Base-by-base conservation (phyloP, 345 rosid genomes). In the Lepidium sativum region DNA sequence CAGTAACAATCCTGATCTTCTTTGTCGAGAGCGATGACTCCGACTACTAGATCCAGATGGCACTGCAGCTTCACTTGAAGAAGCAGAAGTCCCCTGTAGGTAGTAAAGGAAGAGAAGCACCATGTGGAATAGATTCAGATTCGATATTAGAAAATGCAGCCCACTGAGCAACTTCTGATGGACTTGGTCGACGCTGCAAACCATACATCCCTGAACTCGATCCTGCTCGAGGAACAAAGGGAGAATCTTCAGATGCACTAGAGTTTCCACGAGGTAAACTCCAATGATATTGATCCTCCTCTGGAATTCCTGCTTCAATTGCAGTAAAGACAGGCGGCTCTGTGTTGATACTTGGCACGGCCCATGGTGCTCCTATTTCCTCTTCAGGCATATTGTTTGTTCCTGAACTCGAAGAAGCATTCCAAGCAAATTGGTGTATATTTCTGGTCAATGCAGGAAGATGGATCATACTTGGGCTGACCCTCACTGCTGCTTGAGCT, bases 141-240 rank as follows among this genome's bases (percentile, higher is more conserved):
- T 80, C 88, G 10, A 61, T 12, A 29, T 75, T 70, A 18, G 92
- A 87, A 77, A 83, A 85, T 60, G 85, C 70, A 63, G 91, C 78
- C 95, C 95, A 81, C n/a, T 88, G 85, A 68, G 83, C 68, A 70
- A 81, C 77, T 60, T 88, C 96, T 16, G 86, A 38, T 60, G 55
- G 58, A 69, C 82, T 73, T 74, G 76, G 81, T 27, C 63, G 82
- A 80, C 74, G 74, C 42, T 70, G 74, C 63, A 76, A 63, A 67
- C 81, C 75, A 77, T 72, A 82, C 48, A 74, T 59, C 56, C 82
- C 80, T 61, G 86, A 82, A 80, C 84, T 74, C 9, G 84, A 74
- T 68, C 83, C 79, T 27, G 67, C 66, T 65, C 75, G 75, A 60
- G 59, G 50, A 20, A 77, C 70, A 60, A 88, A 80, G 44, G 83